Base-by-base conservation (phyloP, 495 filamentous ascomycete genomes). In the Lasiosphaeris hirsuta region DNA sequence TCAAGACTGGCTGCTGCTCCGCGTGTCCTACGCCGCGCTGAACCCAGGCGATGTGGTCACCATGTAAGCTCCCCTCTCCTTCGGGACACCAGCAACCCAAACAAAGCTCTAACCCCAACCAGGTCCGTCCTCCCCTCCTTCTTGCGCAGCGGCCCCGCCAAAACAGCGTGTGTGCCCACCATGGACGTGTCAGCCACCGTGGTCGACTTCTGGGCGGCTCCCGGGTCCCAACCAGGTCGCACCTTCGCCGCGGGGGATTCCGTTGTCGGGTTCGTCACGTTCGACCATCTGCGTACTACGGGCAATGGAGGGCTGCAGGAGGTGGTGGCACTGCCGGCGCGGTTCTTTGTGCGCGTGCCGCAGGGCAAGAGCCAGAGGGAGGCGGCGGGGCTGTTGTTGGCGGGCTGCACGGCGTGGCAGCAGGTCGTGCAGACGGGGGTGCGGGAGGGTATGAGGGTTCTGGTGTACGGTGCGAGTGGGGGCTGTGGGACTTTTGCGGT, bases 381-480 rank as follows among this genome's bases (percentile, higher is more conserved):
- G n/a, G 70, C 65, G 10, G 73, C 70, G 0, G 74, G 73, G 19
- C 56, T 76, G 54, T 51, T 67, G 0, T 57, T 74, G 10, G 44
- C 68, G 7, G 75, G 61, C 4, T 64, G 58, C 30, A 74, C 72
- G 10, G 76, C 76, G 1, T 23, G 69, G 1, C 36, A 57, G 34
- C 41, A 67, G 43, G 40, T 77, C 7, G 50, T 63, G 14, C 53
- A 45, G 14, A 63, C 70, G 3, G 54, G 52, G 13, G 10, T 74
- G 2, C 53, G 46, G 45, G 3, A 1, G 34, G 72, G 71, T 11
- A 48, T 68, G 38, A 54, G 57, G 19, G 71, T 76, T 10, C 43
- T 78, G 34, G 62, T 79, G 1, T 68, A 73, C 48, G 76, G 69
- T 0, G 75, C 69, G 0, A 70, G 72, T 51, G 76, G 76, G 5